Evolutionary conservation across 768 basidiomycete genomes (phyloP), one percentile per base, ranked within the genome.

Genomic region (Pilatotrama ljubarskyi): DNA sequence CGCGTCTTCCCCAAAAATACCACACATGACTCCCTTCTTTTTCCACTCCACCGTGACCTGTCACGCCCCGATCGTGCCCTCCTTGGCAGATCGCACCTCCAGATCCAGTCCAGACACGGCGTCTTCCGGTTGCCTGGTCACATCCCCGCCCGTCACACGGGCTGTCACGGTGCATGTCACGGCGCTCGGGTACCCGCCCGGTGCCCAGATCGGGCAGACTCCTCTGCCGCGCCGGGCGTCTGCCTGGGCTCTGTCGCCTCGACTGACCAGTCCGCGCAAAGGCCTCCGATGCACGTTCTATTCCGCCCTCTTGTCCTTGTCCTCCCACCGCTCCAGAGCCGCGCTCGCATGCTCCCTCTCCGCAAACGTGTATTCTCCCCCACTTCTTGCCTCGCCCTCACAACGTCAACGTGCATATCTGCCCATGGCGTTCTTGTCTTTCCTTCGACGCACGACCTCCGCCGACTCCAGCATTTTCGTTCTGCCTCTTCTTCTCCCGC

Each of bases 31-130:
- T 56, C 58, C 51, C 49, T 46, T 50, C 56, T 51, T 43, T 48
- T 48, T 44, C 54, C 49, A 51, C 48, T 38, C 59, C 60, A 56
- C 60, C 60, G 60, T 61, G 25, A 61, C 60, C 38, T 29, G 60
- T 61, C 54, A 61, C 60, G 36, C 55, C 49, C 29, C 55, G 57
- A 51, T 58, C 49, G 59, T 32, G n/a, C 29, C 59, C 53, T 38
- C 48, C 59, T 55, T 60, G 59, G 59, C 59, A 32, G 59, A 55
- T 60, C 59, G 48, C 41, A 46, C 59, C 11, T 35, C 54, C 43
- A 55, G 53, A 54, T 54, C 59, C 37, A n/a, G 25, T 36, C 59
- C 59, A 36, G 18, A 54, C 24, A 24, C 47, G 59, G 52, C 48
- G 17, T 22, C 47, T 24, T 50, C 53, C 59, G 52, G 59, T 22